Percentiles rank a stretch among this genome's conserved stretches.
phyloP scores from a whole-genome alignment of 2,329 filamentous ascomycete genomes.

The Beauveria brongniartii region DNA sequence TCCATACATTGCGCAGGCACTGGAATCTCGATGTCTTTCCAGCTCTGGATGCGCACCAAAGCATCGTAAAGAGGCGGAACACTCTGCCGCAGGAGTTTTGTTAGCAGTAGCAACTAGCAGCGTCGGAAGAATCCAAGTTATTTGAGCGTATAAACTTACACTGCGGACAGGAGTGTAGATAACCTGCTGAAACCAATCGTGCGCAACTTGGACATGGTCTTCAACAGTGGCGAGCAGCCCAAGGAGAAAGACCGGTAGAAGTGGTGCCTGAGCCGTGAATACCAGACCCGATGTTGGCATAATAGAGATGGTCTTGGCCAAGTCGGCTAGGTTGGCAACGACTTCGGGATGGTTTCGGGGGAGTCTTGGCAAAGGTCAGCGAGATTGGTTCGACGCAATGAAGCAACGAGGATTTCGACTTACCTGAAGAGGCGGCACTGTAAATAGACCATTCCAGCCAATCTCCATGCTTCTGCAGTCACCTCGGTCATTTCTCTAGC shows the following conservation, averaged over 20 bases:
- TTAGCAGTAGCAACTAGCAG: constrained; percentile 12
- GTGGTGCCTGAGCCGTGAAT: constrained; percentile 34
- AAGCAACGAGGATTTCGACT: neutral
- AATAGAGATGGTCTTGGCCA: constrained; percentile 29
- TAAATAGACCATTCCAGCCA: constrained; percentile 30
- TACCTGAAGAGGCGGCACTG: constrained; percentile 32
- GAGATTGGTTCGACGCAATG: neutral
- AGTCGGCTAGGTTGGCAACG: constrained; percentile 22
- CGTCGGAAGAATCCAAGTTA: neutral
- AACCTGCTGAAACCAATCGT: constrained; percentile 29
- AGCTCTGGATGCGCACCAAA: constrained; percentile 26
- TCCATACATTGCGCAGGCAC: constrained; percentile 11
- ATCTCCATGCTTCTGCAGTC: constrained; percentile 34
- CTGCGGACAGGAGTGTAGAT: constrained; percentile 30
- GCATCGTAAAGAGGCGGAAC: constrained; percentile 30
- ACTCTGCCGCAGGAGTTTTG: constrained; percentile 21
- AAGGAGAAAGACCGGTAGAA: constrained; percentile 33
- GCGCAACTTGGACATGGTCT: constrained; percentile 22
- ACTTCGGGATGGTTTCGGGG: constrained; percentile 30
- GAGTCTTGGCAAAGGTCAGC: constrained; percentile 19
- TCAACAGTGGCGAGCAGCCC: constrained; percentile 26
- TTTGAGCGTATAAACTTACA: constrained; percentile 21
- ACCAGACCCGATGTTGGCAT: constrained; percentile 33
- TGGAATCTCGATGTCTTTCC: constrained; percentile 24
- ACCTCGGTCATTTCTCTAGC: constrained; percentile 30